Evolutionary conservation across 2,329 filamentous ascomycete genomes (phyloP).

Genomic region (Torrubiella hemipterigena): DNA sequence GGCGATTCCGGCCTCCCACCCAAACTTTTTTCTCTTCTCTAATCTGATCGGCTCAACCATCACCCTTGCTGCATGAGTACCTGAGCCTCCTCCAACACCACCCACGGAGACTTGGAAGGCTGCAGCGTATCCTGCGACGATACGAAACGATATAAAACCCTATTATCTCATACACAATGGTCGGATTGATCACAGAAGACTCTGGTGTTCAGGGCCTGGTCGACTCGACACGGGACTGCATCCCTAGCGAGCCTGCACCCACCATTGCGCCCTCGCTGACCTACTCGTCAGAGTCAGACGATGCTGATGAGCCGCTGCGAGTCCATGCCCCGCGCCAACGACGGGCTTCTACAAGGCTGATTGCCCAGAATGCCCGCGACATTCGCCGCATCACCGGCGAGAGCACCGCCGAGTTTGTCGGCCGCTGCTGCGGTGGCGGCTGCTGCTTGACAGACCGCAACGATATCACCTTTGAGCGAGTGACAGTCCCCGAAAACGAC

Average conservation of each 20-base stretch:
- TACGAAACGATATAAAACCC: too few species aligned
- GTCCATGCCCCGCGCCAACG: constrained; percentile 35
- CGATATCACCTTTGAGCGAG: constrained; percentile 37
- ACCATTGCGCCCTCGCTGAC: constrained; percentile 50
- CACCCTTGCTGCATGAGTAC: too few species aligned
- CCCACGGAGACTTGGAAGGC: too few species aligned
- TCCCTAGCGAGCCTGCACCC: constrained; percentile 30
- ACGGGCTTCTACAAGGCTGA: constrained; percentile 58
- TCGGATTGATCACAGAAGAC: constrained; percentile 14
- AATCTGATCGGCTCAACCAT: too few species aligned
- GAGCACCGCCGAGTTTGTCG: constrained; percentile 48
- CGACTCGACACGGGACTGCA: constrained; percentile 26
- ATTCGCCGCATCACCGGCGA: constrained; percentile 53
- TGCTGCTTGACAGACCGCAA: constrained; percentile 44
- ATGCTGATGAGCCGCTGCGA: constrained; percentile 38
- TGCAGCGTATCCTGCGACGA: too few species aligned
- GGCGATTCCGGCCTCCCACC: too few species aligned
- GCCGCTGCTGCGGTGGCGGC: constrained; percentile 51
- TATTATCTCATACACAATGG: too few species aligned
- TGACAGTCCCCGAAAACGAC: constrained; percentile 62
- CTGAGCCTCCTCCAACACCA: too few species aligned
- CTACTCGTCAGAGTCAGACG: constrained; percentile 51
- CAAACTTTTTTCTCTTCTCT: too few species aligned
- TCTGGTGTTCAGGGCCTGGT: constrained; percentile 26
- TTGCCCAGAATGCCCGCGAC: constrained; percentile 50